Evolutionary conservation across 1,284 basidiomycete genomes (phyloP).

Genomic region (Pseudozyma hubeiensis): DNA sequence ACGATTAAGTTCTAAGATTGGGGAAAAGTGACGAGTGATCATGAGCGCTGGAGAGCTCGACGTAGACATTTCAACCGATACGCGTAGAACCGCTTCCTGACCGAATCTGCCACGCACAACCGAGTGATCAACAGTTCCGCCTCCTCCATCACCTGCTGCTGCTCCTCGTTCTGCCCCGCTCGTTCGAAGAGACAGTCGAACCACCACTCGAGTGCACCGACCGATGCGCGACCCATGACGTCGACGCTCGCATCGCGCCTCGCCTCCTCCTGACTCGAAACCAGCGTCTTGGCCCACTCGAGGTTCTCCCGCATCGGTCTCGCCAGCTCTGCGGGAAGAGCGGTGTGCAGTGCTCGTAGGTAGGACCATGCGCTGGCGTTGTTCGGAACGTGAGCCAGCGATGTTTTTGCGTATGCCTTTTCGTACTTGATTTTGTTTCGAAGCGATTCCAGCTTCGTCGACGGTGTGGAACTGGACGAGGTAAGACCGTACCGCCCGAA

Average conservation of each 20-base stretch:
- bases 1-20: neutral
- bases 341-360: slow-evolving; percentile 51
- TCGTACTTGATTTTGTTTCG: slow-evolving; percentile 20
- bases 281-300: slow-evolving; percentile 24
- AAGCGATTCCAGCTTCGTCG: slow-evolving; percentile 29
- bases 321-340: neutral
- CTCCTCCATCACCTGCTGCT: slow-evolving; percentile 2
- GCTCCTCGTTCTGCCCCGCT: too few species aligned
- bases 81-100: slow-evolving; percentile 47
- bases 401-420: slow-evolving; percentile 40
- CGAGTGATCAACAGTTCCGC: slow-evolving; percentile 31
- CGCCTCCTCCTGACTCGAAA: slow-evolving; percentile 32
- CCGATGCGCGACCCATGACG: slow-evolving; percentile 18
- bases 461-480: neutral
- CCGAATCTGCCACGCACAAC: slow-evolving; percentile 47
- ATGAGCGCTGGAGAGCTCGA: neutral
- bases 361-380: slow-evolving; percentile 65
- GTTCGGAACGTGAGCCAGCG: slow-evolving; percentile 50
- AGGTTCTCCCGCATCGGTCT: neutral
- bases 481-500: slow-evolving; percentile 70
- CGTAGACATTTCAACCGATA: slow-evolving; percentile 33
- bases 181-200: slow-evolving; percentile 37
- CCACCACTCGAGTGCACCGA: slow-evolving; percentile 62
- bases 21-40: neutral
- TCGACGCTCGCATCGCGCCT: slow-evolving; percentile 39